Base-by-base conservation (phyloP, 1,284 basidiomycete genomes). In the Apiotrichum montevideense region DNA sequence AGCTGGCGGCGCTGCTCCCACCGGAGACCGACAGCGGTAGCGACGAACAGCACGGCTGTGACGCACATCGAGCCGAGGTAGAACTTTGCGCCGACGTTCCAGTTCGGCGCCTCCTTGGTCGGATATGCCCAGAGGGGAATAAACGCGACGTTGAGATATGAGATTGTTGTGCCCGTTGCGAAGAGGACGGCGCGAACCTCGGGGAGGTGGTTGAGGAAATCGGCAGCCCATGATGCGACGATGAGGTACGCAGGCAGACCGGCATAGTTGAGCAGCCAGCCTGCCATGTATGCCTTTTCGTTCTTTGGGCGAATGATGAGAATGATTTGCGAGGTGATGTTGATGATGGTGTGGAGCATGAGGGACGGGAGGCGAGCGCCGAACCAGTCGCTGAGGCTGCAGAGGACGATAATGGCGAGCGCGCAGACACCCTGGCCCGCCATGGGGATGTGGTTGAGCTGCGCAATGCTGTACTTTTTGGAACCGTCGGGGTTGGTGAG, bases 401-500 rank as follows among this genome's bases (percentile, higher is more conserved):
- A 49, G 21, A 59, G 51, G 39, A 40, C 32, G 3, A 59, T 29
- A 6, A 51, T 48, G 14, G 51, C 39, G 21, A 46, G 54, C 32
- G 51, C 46, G 21, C 52, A 52, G 1, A 59, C 39, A 1, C 46
- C 51, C 46, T 55, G 54, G 33, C 57, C 57, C 3, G 42, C 52
- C 15, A 59, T 54, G 51, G 57, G 57, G 37, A 59, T 52, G 57
- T 59, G 51, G 43, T 49, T 53, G 34, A 59, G 54, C 51, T 52
- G 43, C 3, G 54, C 46, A 43, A 59, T 44, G 6, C 57, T 51
- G 57, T 61, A 67, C 15, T 61, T 51, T 10, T 46, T 45, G 13
- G 48, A 43, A 6, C 66, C 66, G 45, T 63, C 46, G 34, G 58
- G 48, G 34, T 63, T 63, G 43, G 40, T 63, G 35, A 67, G 59